Percentiles rank a stretch among this genome's conserved stretches.
phyloP scores from a whole-genome alignment of 805 yeast genomes.

The Metschnikowia baotianmanensis region DNA sequence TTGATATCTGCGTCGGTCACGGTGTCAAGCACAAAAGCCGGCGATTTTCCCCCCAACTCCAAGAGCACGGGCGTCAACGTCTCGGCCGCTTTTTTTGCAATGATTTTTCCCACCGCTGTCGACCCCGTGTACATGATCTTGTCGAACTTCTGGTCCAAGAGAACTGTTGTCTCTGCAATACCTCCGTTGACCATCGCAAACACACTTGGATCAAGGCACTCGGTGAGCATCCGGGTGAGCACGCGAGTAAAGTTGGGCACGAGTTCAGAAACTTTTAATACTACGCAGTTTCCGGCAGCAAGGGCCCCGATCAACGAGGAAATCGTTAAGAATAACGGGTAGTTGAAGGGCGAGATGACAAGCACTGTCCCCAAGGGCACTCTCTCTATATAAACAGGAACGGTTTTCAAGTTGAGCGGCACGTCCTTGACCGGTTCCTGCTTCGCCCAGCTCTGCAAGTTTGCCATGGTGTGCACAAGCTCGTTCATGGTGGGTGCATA shows the following conservation, averaged over 20 bases:
- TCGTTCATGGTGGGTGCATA: constrained; percentile 51
- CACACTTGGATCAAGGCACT: constrained; percentile 54
- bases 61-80: constrained; percentile 74
- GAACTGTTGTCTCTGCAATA: constrained; percentile 45
- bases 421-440: constrained; percentile 42
- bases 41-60: constrained; percentile 93
- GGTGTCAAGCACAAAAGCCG: constrained; percentile 63
- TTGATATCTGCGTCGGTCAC: constrained; percentile 43
- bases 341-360: constrained; percentile 78
- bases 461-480: constrained; percentile 54
- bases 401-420: constrained; percentile 32
- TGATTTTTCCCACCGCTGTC: constrained; percentile 67
- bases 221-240: constrained; percentile 53
- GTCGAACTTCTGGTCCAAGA: constrained; percentile 68
- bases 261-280: constrained; percentile 72
- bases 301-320: constrained; percentile 75
- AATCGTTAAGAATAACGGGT: constrained; percentile 64
- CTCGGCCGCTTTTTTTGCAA: constrained; percentile 82
- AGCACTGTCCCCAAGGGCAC: constrained; percentile 62
- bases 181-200: constrained; percentile 73
- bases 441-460: constrained; percentile 59
- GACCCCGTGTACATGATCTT: constrained; percentile 88
- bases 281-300: constrained; percentile 81
- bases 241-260: constrained; percentile 59
- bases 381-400: constrained; percentile 19